Evolutionary conservation across 805 yeast genomes (phyloP).

Genomic region (Hanseniaspora singularis): DNA sequence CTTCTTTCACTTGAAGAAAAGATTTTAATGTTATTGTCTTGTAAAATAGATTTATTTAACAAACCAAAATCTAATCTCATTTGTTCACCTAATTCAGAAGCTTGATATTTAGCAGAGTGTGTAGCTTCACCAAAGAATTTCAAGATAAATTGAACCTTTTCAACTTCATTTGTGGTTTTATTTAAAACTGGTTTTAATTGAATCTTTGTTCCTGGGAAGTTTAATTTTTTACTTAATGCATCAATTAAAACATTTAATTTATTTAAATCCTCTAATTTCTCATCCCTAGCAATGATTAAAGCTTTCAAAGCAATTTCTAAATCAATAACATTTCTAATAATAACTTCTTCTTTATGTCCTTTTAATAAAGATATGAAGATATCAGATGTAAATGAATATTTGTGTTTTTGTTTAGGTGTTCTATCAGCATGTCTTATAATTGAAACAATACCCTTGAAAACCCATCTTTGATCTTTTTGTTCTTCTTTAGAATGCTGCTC

Average conservation of each 20-base stretch:
- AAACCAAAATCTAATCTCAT: slow-evolving; percentile 82
- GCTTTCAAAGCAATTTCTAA: slow-evolving; percentile 76
- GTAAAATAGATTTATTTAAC: slow-evolving; percentile 66
- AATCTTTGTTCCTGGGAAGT: slow-evolving; percentile 90
- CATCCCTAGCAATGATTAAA: slow-evolving; percentile 66
- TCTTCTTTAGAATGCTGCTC: slow-evolving; percentile 22
- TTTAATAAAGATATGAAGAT: slow-evolving; percentile 74
- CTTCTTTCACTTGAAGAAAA: slow-evolving; percentile 90
- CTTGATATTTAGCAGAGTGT: slow-evolving; percentile 90
- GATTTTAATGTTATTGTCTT: slow-evolving; percentile 61
- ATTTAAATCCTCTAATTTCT: slow-evolving; percentile 63
- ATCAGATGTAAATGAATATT: slow-evolving; percentile 83
- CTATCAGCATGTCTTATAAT: slow-evolving; percentile 96
- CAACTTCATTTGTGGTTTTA: slow-evolving; percentile 52
- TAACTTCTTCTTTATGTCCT: slow-evolving; percentile 93
- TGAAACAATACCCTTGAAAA: slow-evolving; percentile 80
- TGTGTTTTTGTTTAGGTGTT: slow-evolving; percentile 96
- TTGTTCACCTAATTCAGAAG: slow-evolving; percentile 90
- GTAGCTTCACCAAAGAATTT: slow-evolving; percentile 99
- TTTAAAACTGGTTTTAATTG: slow-evolving; percentile 82
- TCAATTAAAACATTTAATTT: slow-evolving; percentile 65
- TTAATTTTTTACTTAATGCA: slow-evolving; percentile 79
- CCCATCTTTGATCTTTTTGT: slow-evolving; percentile 72
- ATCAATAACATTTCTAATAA: slow-evolving; percentile 80
- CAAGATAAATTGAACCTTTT: slow-evolving; percentile 86